phyloP scores from a whole-genome alignment of 1,284 basidiomycete genomes.

The Phaffia rhodozyma region DNA sequence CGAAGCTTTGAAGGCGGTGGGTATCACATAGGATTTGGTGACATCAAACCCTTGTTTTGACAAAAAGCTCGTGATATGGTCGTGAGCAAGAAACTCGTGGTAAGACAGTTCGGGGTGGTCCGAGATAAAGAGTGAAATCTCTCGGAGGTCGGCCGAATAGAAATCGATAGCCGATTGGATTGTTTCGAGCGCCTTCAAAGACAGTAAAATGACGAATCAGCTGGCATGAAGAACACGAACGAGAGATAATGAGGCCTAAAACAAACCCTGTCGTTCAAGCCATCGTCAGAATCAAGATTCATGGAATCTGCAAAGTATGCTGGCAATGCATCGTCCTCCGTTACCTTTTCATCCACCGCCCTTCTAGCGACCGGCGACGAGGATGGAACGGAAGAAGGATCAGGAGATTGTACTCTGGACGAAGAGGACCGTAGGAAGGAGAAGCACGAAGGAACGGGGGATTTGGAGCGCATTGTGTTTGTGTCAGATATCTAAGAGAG shows the following conservation, averaged over 20 bases:
- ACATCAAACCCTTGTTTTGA: slow-evolving; percentile 26
- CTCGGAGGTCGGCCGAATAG: slow-evolving; percentile 25
- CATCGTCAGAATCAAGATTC: too few species aligned
- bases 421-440: too few species aligned
- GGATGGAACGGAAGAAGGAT: too few species aligned
- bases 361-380: too few species aligned
- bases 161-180: neutral
- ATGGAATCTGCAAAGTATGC: too few species aligned
- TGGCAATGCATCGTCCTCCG: too few species aligned
- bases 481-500: too few species aligned
- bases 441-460: too few species aligned
- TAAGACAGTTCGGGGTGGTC: slow-evolving; percentile 31
- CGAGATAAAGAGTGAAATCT: slow-evolving; percentile 30
- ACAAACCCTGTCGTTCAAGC: too few species aligned
- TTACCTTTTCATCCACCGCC: too few species aligned
- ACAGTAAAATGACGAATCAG: neutral
- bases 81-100: slow-evolving; percentile 26
- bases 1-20: slow-evolving; percentile 64
- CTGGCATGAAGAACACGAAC: neutral
- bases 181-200: neutral
- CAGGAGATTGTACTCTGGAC: too few species aligned
- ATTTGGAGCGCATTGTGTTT: too few species aligned
- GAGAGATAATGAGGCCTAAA: neutral
- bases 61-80: slow-evolving; percentile 26
- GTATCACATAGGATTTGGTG: slow-evolving; percentile 26